Base-by-base conservation (phyloP, 345 rosid genomes). In the Linum tenue region DNA sequence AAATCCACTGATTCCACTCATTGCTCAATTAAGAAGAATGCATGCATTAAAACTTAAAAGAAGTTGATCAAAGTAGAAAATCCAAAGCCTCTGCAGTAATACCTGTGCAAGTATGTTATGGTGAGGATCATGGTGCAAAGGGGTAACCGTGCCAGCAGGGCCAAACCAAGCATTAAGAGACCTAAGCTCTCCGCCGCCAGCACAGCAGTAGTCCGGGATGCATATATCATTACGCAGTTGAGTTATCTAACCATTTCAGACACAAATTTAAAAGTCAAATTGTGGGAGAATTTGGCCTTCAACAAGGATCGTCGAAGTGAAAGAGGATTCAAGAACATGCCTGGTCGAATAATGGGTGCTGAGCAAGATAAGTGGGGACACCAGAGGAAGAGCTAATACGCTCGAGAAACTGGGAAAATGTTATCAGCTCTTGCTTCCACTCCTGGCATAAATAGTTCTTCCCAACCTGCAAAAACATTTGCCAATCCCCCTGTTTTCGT, bases 341-440 rank as follows among this genome's bases (percentile, higher is more conserved):
- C 92, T 90, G 96, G 72, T 90, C 99, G 82, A 94, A 94, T 75
- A 94, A 77, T 36, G 82, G 95, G 75, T 94, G 99, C 78, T 94
- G 97, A 5, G 97, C 97, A 73, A 94, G 96, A 81, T 94, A 94
- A 12, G 99, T 84, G 37, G 82, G 91, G 48, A 53, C 78, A 60
- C 69, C 43, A 60, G 81, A 69, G 68, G 87, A 74, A 62, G 75
- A 70, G 64, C 64, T 75, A 51, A 86, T 78, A 78, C 95, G 83
- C 72, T 90, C 91, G 58, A 94, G 96, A 72, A 94, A 90, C 77
- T 90, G 76, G 43, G 96, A 84, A 79, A 94, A 88, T 2, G 95
- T 83, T 76, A 94, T 88, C 56, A 94, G 96, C 75, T 94, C 99
- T 75, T 90, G 99, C 81, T 90, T 94, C 99, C 99, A 94, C 36